These are phyloP conservation scores for Thuja plicata DNA, from an alignment of 83 land plant species.

Conservation along the genomic window DNA sequence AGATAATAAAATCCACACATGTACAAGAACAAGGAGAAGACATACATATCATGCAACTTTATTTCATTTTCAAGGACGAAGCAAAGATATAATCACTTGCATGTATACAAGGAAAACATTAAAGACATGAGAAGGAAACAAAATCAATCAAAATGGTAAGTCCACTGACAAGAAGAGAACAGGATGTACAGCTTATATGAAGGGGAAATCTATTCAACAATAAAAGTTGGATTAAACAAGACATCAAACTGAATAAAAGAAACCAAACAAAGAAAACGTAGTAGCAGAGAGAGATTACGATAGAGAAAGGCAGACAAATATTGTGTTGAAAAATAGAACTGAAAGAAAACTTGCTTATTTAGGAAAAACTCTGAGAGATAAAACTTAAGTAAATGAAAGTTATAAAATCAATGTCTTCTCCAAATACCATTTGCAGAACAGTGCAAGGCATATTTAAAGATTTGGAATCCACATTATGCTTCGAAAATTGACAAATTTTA, in stretches of 20 bases:
- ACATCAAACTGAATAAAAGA: neutral
- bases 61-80: neutral
- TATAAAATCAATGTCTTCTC: neutral
- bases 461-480: neutral
- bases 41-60: neutral
- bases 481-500: neutral
- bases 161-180: neutral
- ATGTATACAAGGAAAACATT: neutral
- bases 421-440: neutral
- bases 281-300: neutral
- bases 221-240: neutral
- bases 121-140: neutral
- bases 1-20: neutral
- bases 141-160: neutral
- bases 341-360: neutral
- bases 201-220: neutral
- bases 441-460: neutral
- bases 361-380: neutral
- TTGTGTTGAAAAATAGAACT: neutral
- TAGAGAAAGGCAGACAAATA: neutral
- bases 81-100: neutral
- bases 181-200: neutral
- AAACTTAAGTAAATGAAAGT: neutral
- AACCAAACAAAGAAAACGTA: neutral
- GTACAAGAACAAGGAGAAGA: neutral